Evolutionary conservation across 805 yeast species (phyloP).

Genomic region (Metschnikowia lachancei): DNA sequence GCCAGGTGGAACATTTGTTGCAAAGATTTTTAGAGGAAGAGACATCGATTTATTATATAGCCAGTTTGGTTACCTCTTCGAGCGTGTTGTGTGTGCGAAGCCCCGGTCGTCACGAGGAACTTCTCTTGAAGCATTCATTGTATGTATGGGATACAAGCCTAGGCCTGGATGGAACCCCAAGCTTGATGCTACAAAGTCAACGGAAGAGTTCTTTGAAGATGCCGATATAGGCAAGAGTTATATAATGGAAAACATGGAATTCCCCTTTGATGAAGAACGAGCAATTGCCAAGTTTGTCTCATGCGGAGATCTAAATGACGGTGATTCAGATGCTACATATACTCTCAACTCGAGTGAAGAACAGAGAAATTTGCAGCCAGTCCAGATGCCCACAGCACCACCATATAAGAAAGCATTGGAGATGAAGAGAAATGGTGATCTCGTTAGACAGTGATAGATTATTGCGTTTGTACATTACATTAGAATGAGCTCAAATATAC

Average conservation of each 20-base stretch:
- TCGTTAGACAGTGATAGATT: conserved; percentile 9
- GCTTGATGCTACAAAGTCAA: conserved; percentile 53
- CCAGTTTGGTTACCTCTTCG: conserved; percentile 85
- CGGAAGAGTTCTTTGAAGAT: conserved; percentile 79
- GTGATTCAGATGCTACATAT: conserved; percentile 96
- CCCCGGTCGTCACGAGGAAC: conserved; percentile 95
- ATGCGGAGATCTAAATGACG: conserved; percentile 86
- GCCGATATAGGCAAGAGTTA: conserved; percentile 54
- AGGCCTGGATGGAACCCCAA: conserved; percentile 80
- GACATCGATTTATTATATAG: conserved; percentile 91
- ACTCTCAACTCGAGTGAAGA: conserved; percentile 43
- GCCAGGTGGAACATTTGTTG: conserved; percentile 91
- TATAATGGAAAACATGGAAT: conserved; percentile 44
- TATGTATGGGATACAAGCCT: conserved; percentile 85
- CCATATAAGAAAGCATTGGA: conserved; percentile 93
- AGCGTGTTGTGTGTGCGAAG: conserved; percentile 87
- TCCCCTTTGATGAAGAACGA: conserved; percentile 59
- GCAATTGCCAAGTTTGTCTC: conserved; percentile 88
- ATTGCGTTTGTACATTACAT: background rate
- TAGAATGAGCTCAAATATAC: background rate
- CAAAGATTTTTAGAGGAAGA: conserved; percentile 93
- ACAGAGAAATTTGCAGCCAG: conserved; percentile 72
- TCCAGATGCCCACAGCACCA: conserved; percentile 94
- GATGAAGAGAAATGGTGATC: conserved; percentile 71
- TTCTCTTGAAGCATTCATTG: conserved; percentile 89